A percentile compares a stretch with the other conserved stretches of the same genome.
Conservation (phyloP, 2,329 filamentous ascomycete genomes). For the Aspergillus ochraceus region DNA sequence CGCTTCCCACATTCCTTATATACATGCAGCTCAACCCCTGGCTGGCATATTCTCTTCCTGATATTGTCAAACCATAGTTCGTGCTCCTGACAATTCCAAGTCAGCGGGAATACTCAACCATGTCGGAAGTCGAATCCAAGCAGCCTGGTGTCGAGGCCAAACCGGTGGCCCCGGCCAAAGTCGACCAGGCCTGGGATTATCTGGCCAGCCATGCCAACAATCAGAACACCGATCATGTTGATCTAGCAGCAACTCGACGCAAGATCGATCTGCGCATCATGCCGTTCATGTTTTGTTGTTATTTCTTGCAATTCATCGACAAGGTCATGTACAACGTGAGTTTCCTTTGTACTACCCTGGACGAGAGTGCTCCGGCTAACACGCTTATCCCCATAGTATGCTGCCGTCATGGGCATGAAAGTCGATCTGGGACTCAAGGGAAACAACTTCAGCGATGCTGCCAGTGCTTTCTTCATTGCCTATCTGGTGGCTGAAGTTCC, state of each 20-base stretch:
- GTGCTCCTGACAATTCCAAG: neutral
- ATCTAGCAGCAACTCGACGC: neutral
- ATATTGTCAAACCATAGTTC: neutral
- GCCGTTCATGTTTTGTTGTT: slow-evolving; percentile 62
- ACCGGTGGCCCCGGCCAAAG: neutral
- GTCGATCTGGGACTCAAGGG: slow-evolving; percentile 56
- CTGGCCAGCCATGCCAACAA: neutral
- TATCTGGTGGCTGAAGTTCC: slow-evolving; percentile 61
- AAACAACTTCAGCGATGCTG: slow-evolving; percentile 64
- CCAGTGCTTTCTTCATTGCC: slow-evolving; percentile 64
- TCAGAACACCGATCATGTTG: neutral
- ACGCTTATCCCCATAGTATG: slow-evolving; percentile 50
- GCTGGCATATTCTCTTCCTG: neutral
- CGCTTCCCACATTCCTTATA: neutral
- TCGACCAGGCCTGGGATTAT: neutral
- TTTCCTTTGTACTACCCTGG: neutral
- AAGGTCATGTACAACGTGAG: slow-evolving; percentile 63
- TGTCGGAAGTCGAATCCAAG: neutral
- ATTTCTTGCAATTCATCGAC: slow-evolving; percentile 65
- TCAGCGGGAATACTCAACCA: neutral
- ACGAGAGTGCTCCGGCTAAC: neutral
- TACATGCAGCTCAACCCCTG: neutral
- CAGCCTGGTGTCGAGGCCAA: neutral
- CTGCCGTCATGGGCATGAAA: slow-evolving; percentile 64
- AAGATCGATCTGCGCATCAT: slow-evolving; percentile 59